These are phyloP conservation scores for Beauveria scarabaeidicola DNA, from an alignment of 2,329 filamentous ascomycete genomes.

Conservation along the genomic window DNA sequence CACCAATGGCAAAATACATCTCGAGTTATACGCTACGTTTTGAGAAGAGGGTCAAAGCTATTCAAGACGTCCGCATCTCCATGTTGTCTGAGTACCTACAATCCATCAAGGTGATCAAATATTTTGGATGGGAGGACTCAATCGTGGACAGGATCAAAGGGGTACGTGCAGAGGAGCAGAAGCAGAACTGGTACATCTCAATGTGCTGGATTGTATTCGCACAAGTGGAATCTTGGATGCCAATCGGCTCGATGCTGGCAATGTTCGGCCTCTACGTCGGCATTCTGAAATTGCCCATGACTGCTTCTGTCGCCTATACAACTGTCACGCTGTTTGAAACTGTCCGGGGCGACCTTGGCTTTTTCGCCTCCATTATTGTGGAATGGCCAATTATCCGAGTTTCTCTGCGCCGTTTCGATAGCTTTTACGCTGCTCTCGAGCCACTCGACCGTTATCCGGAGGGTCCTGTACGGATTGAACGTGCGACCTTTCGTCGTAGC, in stretches of 20 bases:
- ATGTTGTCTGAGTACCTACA: constrained; percentile 50
- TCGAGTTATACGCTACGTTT: constrained; percentile 36
- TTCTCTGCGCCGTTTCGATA: constrained; percentile 44
- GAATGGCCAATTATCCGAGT: constrained; percentile 27
- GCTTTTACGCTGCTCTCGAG: constrained; percentile 42
- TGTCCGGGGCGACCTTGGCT: constrained; percentile 42
- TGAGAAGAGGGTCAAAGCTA: constrained; percentile 42
- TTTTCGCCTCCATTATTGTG: constrained; percentile 34
- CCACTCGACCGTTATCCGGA: constrained; percentile 39
- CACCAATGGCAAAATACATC: constrained; percentile 42
- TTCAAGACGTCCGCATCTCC: constrained; percentile 49
- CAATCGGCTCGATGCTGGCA: constrained; percentile 42
- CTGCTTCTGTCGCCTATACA: constrained; percentile 49
- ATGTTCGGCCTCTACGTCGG: constrained; percentile 46
- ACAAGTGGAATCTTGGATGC: constrained; percentile 43
- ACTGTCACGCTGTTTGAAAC: constrained; percentile 44
- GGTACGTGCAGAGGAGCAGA: constrained; percentile 42
- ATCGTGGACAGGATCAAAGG: constrained; percentile 40
- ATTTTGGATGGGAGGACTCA: constrained; percentile 51
- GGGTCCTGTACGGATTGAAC: constrained; percentile 37
- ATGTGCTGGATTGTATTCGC: constrained; percentile 37
- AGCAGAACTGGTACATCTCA: constrained; percentile 44
- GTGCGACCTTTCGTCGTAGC: constrained; percentile 40
- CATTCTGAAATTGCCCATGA: constrained; percentile 37
- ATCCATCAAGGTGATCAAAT: constrained; percentile 51